Evolutionary conservation across 805 yeast genomes (phyloP), one percentile per base, ranked within the genome.

Genomic region (Candida broadrunensis): DNA sequence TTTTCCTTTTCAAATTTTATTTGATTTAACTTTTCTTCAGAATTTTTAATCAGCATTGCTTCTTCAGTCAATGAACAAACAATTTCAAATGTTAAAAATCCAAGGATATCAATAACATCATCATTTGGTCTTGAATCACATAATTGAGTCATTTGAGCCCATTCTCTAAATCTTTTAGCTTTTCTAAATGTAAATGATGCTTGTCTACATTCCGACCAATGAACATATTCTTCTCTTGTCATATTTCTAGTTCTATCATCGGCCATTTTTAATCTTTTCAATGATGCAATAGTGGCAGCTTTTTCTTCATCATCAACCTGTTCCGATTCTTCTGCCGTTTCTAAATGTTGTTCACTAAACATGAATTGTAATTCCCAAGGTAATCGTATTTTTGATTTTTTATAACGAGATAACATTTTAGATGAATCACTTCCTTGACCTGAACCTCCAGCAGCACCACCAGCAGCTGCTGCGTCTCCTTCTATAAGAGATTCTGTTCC

Each of bases 161-260:
- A 93, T 54, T 93, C 99, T 55, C 91, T 77, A 59, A 93, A 93
- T 55, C 97, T 70, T 59, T 89, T 89, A n/a, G 86, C 85, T 60
- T 93, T 93, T 51, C 97, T 76, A 55, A 89, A 93, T 1, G 99
- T 93, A 60, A 93, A 93, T 44, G 95, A 83, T 1, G 98, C 98
- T 61, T 93, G 99, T 46, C 99, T 78, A 64, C 99, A 93, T 56
- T 93, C 99, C 11, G 96, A 87, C 97, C 98, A 93, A 60, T 93
- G 99, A 14, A 90, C 99, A 55, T 93, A 93, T 58, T 93, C 99
- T 54, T 93, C 97, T 56, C 82, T 85, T 1, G 99, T 93, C 99
- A 93, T 93, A 50, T 84, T 77, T 48, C 73, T 79, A 0, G 99
- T 93, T 46, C 99, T 74, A 38, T 93, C 97, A 63, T 93, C 99